A percentile compares a stretch with the other conserved stretches of the same genome.
These are phyloP conservation scores for Cladosporium sp. DNA, from an alignment of 2,329 filamentous ascomycete species.

Conservation along the genomic window DNA sequence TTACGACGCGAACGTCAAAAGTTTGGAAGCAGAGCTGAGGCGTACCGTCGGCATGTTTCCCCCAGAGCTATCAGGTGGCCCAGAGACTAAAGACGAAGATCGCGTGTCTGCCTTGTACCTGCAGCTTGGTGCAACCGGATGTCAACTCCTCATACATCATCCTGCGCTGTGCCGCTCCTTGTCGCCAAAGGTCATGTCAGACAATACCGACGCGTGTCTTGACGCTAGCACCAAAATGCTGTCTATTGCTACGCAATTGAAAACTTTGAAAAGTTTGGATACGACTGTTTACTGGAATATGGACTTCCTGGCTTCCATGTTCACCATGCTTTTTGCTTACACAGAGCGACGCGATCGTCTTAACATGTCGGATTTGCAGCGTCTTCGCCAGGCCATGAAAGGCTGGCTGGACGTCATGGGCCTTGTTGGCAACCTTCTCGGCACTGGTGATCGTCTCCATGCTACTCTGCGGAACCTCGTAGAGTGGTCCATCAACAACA, in stretches of 20 bases:
- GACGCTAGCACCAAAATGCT: constrained; percentile 61
- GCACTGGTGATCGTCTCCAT: constrained; percentile 46
- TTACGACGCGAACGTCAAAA: constrained; percentile 58
- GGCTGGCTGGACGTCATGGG: constrained; percentile 62
- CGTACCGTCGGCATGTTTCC: constrained; percentile 61
- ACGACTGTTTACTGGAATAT: constrained; percentile 73
- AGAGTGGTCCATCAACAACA: constrained; percentile 41
- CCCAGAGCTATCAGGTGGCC: constrained; percentile 48
- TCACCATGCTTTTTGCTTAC: constrained; percentile 63
- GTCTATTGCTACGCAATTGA: constrained; percentile 52
- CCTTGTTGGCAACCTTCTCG: constrained; percentile 60
- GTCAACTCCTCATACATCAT: constrained; percentile 47
- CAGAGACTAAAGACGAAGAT: constrained; percentile 40
- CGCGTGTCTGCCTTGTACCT: constrained; percentile 45
- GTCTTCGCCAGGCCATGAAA: constrained; percentile 62
- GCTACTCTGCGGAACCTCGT: constrained; percentile 45
- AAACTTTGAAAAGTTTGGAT: constrained; percentile 62
- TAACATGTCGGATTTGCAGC: constrained; percentile 51
- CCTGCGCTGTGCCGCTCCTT: constrained; percentile 45
- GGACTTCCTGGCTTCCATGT: constrained; percentile 66
- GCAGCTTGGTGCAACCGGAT: constrained; percentile 44
- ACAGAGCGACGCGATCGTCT: constrained; percentile 61
- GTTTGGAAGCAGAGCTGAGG: constrained; percentile 59
- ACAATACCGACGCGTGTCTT: constrained; percentile 53
- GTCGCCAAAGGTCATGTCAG: constrained; percentile 56